Evolutionary conservation across 1,284 basidiomycete genomes (phyloP), one percentile per base, ranked within the genome.

Genomic region (Heterobasidion annosum): DNA sequence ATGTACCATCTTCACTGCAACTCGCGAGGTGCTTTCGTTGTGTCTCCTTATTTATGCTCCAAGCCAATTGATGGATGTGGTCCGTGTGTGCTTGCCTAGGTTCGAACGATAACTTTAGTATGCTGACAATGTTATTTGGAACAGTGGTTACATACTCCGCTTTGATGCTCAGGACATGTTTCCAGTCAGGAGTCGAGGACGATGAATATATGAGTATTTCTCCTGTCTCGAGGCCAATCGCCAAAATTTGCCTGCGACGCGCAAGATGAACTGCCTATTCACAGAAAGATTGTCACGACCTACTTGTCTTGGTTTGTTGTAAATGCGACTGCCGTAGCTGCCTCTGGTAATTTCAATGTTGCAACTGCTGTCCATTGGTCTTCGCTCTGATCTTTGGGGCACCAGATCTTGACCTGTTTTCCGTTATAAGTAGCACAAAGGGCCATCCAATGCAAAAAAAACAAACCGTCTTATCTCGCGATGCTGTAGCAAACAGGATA

Each of bases 391-490:
- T 65, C 62, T 6, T 54, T 51, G 6, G 63, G 58, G 18, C 71
- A 65, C 89, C 88, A 91, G 45, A 91, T 74, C 65, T 81, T 88
- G n/a, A 88, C 84, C 88, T 91, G 56, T 34, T 3, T 25, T 47
- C 19, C n/a, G 46, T 44, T 16, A 7, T 48, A 45, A 12, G 33
- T 10, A 13, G 46, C 18, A 57, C 50, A 15, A 52, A 50, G 12
- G n/a, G 33, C 33, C 48, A 15, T 25, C 18, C 35, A 25, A 3
- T 34, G 13, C 42, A 35, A 15, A 3, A 10, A 34, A 15, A 33
- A 57, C 79, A 54, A 59, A 92, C 93, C n/a, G 88, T 93, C 73
- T 96, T 98, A 69, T 99, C 96, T 48, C 97, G 79, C 5, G 94
- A 95, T 1, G 93, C 95, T 1, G 97, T 99, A 1, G 84, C 93